These are phyloP conservation scores for Hippophae gyantsensis DNA, from an alignment of 306 rosid genomes.

Conservation along the genomic window DNA sequence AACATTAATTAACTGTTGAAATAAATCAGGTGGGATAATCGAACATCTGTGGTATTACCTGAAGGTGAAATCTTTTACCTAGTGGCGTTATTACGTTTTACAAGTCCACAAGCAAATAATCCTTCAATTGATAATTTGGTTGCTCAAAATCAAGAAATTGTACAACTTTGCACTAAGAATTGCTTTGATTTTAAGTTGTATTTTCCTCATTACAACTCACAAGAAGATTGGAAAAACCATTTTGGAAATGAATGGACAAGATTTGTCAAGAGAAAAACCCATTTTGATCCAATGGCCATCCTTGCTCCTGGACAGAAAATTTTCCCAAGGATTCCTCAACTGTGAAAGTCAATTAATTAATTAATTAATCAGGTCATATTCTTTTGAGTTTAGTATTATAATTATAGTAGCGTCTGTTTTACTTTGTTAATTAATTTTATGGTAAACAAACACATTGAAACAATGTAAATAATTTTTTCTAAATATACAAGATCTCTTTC, in stretches of 20 bases:
- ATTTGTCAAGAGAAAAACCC: slow-evolving; percentile 42
- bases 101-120: slow-evolving; percentile 44
- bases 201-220: slow-evolving; percentile 67
- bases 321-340: slow-evolving; percentile 36
- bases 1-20: too few relatives aligned
- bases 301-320: slow-evolving; percentile 89
- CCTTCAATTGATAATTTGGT: slow-evolving; percentile 41
- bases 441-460: not conserved
- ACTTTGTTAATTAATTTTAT: too few relatives aligned
- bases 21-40: slow-evolving; percentile 67
- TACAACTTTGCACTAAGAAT: slow-evolving; percentile 34
- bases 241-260: slow-evolving; percentile 64
- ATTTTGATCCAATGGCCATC: slow-evolving; percentile 72
- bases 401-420: slow-evolving; percentile 4
- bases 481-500: too few relatives aligned
- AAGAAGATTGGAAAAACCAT: slow-evolving; percentile 69
- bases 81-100: slow-evolving; percentile 69
- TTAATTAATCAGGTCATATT: not conserved
- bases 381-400: not conserved
- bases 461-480: slow-evolving; percentile 13
- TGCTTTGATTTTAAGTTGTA: slow-evolving; percentile 68
- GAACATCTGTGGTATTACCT: slow-evolving; percentile 68
- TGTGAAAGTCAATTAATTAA: not conserved
- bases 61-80: slow-evolving; percentile 77
- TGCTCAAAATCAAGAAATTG: slow-evolving; percentile 56